Percentiles rank a stretch among this genome's conserved stretches.
phyloP scores from a whole-genome alignment of 345 rosid genomes.

The Erysimum cheiranthoides region DNA sequence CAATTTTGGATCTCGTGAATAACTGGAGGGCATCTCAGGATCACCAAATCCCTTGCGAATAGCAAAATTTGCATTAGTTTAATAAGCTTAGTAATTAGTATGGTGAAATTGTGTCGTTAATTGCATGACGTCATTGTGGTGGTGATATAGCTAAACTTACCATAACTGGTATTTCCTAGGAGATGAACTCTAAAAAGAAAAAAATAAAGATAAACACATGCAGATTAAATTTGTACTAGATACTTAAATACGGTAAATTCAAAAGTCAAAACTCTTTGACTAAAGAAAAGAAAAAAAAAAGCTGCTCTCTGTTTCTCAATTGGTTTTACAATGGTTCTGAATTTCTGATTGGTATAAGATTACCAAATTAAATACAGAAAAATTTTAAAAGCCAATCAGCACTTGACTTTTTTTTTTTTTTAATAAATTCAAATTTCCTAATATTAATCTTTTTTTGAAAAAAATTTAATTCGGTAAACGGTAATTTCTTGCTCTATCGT shows the following conservation, averaged over 20 bases:
- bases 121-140: constrained; percentile 15
- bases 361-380: constrained; percentile 1
- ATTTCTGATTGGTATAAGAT: background rate
- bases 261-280: constrained; percentile 1
- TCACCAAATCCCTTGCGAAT: background rate
- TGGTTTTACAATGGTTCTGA: constrained; percentile 14
- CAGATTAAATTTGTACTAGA: background rate
- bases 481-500: constrained; percentile 52
- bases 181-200: background rate
- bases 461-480: constrained; percentile 40
- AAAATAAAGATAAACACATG: background rate
- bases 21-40: constrained; percentile 4
- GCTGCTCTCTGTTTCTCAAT: constrained; percentile 8
- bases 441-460: background rate
- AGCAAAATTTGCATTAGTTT: background rate
- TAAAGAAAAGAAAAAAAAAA: no score
- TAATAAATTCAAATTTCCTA: constrained; percentile 5
- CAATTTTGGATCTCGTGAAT: background rate
- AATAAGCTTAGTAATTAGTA: background rate
- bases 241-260: background rate
- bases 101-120: background rate
- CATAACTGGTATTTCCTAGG: background rate
- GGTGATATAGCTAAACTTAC: background rate
- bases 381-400: constrained; percentile 1
- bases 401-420: constrained; percentile 2